Evolutionary conservation across 768 basidiomycete genomes (phyloP).

Genomic region (Trametes elegans): DNA sequence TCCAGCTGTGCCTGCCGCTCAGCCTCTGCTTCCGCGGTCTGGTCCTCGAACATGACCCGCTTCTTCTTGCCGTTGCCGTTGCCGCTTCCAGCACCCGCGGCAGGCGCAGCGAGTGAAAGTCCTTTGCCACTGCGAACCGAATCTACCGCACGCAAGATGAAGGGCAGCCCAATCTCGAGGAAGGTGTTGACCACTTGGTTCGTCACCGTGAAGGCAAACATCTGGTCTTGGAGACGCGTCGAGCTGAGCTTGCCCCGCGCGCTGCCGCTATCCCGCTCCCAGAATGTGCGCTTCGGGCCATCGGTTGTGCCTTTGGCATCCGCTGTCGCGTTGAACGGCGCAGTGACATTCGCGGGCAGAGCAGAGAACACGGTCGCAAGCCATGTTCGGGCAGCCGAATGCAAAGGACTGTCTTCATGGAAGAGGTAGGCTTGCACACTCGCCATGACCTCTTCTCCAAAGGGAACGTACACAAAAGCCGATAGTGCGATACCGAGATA

Average conservation of each 20-base stretch:
- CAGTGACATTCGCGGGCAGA: slow-evolving; percentile 23
- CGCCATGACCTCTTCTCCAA: slow-evolving; percentile 81
- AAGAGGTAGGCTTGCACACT: slow-evolving; percentile 35
- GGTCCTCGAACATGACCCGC: slow-evolving; percentile 71
- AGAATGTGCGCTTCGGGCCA: slow-evolving; percentile 32
- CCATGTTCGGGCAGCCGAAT: slow-evolving; percentile 15
- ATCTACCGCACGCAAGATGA: slow-evolving; percentile 57
- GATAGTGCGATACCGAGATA: slow-evolving; percentile 89
- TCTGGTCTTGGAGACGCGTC: slow-evolving; percentile 77
- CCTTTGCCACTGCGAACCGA: slow-evolving; percentile 47
- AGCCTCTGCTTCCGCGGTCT: slow-evolving; percentile 35
- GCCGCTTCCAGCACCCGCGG: slow-evolving; percentile 16
- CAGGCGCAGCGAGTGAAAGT: slow-evolving; percentile 19
- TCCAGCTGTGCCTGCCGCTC: slow-evolving; percentile 34
- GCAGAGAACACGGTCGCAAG: slow-evolving; percentile 19
- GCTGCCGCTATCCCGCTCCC: slow-evolving; percentile 50
- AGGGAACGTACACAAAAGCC: slow-evolving; percentile 96
- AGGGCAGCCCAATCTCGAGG: slow-evolving; percentile 80
- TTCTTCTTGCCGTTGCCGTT: slow-evolving; percentile 47
- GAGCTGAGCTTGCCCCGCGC: slow-evolving; percentile 63
- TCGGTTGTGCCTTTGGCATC: slow-evolving; percentile 27
- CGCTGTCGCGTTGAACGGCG: slow-evolving; percentile 28
- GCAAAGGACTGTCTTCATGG: slow-evolving; percentile 18
- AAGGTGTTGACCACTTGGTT: slow-evolving; percentile 81
- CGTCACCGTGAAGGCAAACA: slow-evolving; percentile 91